Conservation (phyloP, 2,329 filamentous ascomycete species). For the Fusarium subglutinans region DNA sequence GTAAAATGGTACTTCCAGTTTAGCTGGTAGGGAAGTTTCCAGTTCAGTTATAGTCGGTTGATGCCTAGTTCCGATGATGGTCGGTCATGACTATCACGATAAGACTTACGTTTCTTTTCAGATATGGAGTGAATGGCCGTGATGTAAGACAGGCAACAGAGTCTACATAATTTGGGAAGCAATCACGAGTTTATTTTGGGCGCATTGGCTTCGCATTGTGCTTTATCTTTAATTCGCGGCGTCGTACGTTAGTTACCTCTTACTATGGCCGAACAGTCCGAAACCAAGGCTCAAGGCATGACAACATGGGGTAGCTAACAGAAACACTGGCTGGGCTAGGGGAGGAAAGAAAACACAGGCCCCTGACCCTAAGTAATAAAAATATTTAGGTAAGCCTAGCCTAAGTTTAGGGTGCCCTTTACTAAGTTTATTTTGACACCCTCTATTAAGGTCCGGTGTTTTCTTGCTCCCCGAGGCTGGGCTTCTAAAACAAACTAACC, state of each 20-base stretch:
- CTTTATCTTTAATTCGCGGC: conserved; percentile 17
- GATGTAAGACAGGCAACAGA: conserved; percentile 8
- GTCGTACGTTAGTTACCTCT: conserved; percentile 6
- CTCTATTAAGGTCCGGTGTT: too few relatives aligned
- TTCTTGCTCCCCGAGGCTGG: not conserved
- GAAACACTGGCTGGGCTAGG: conserved; percentile 26
- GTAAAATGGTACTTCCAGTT: conserved; percentile 6
- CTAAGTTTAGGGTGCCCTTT: too few relatives aligned
- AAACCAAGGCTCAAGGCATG: not conserved
- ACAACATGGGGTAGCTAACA: conserved; percentile 23
- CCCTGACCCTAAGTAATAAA: too few relatives aligned
- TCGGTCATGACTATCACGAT: conserved; percentile 18
- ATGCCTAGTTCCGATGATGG: conserved; percentile 32
- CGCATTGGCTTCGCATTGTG: conserved; percentile 1
- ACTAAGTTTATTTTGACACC: too few relatives aligned
- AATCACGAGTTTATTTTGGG: conserved; percentile 7
- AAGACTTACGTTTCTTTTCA: not conserved
- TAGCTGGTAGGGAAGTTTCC: conserved; percentile 5
- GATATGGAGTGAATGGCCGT: not conserved
- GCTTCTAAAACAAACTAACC: conserved; percentile 20
- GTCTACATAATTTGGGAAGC: not conserved
- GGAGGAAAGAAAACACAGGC: too few relatives aligned
- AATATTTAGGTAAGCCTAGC: too few relatives aligned
- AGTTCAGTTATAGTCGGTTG: conserved; percentile 8
- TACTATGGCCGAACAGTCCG: conserved; percentile 23